Base-by-base conservation (phyloP, 805 yeast species). In the Starmerella potacharoeniae region DNA sequence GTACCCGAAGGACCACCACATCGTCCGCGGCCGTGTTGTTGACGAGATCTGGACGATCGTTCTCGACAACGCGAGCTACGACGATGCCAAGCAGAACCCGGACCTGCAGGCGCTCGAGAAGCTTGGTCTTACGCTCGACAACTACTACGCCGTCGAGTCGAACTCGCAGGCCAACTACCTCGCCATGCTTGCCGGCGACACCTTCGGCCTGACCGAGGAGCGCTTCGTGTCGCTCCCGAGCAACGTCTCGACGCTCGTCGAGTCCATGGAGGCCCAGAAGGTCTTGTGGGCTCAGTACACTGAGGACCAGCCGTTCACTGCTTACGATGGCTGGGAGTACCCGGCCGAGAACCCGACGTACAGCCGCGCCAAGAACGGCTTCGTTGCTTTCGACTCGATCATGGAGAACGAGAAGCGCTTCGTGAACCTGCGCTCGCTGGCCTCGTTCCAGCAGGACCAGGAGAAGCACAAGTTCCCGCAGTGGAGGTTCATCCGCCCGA, bases 141-240 rank as follows among this genome's bases (percentile, higher is more conserved):
- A 77, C 72, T 77, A 77, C 71, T 77, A 77, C 73, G 74, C 76
- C 41, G 62, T 76, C 37, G 74, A 79, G 52, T 78, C 75, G 63
- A 79, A 80, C 55, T 76, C 81, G 6, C 77, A 77, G 70, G 79
- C 80, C 60, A 77, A 77, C 68, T 76, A 76, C 64, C 62, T 77
- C 54, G 77, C 77, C 44, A 65, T 78, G 52, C 77, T 71, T 54
- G 75, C 73, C 55, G 81, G 81, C 61, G 79, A 75, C 65, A 74
- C 77, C 66, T 76, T 75, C 58, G 75, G 78, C 31, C 71, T 77
- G 52, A 70, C 68, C 56, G 71, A 70, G 56, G 81, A 77, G 65
- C 68, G 71, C 57, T 77, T 75, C 66, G 69, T 73, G 58, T 55
- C 67, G 11, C 60, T 77, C 47, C 81, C 81, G 51, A 37, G 61